Evolutionary conservation across 768 basidiomycete genomes (phyloP).

Genomic region (Gyrodon lividus): DNA sequence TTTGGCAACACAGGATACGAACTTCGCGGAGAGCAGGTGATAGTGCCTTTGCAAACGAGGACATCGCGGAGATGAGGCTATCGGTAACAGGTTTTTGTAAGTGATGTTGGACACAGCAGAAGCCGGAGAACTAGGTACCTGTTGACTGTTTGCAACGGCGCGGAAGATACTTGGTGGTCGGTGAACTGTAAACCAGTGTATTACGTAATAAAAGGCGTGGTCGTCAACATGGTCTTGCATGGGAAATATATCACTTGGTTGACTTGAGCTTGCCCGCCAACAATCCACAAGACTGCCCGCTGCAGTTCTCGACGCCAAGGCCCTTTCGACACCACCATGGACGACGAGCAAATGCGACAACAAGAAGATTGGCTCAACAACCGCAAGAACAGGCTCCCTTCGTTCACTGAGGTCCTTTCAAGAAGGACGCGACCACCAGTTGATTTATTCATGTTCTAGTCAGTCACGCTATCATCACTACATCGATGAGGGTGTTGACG

Average conservation of each 20-base stretch:
- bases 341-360: conserved; percentile 49
- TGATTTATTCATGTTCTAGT: conserved; percentile 99
- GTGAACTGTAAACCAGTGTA: neutral
- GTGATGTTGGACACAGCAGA: conserved; percentile 8
- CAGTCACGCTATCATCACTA: conserved; percentile 35
- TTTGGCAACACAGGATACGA: conserved; percentile 78
- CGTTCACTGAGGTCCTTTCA: conserved; percentile 88
- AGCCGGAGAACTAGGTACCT: conserved; percentile 3
- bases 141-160: conserved; percentile 3
- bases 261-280: conserved; percentile 11
- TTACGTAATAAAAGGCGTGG: conserved; percentile 29
- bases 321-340: conserved; percentile 35
- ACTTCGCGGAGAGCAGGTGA: conserved; percentile 80
- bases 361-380: conserved; percentile 75
- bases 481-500: conserved; percentile 5
- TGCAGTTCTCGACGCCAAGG: conserved; percentile 10
- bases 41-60: conserved; percentile 66
- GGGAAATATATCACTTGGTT: conserved; percentile 18
- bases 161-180: too few relatives aligned
- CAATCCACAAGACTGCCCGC: conserved; percentile 16
- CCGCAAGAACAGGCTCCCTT: conserved; percentile 77
- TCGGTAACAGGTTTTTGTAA: conserved; percentile 4
- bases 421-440: conserved; percentile 91
- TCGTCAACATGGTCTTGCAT: conserved; percentile 11
- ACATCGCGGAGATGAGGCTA: conserved; percentile 43